phyloP scores from a whole-genome alignment of 164 flowering plant species.

The Kingdonia uniflora region DNA sequence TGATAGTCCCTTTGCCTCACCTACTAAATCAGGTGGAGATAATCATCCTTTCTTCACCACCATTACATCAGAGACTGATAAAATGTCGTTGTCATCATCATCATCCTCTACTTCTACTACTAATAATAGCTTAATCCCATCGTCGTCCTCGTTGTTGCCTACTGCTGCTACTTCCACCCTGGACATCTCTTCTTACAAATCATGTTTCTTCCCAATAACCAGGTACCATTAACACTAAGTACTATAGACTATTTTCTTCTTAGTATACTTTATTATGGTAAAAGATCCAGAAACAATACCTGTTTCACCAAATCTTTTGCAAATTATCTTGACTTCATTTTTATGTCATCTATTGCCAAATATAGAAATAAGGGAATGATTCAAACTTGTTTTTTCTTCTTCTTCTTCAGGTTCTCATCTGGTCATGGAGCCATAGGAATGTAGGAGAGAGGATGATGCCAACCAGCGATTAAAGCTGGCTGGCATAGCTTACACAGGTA shows the following conservation, averaged over 20 bases:
- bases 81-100: slow-evolving; percentile 2
- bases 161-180: slow-evolving; percentile 40
- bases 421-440: slow-evolving; percentile 61
- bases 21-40: slow-evolving; percentile 16
- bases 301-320: too few relatives aligned
- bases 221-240: slow-evolving; percentile 28
- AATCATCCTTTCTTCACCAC: too few relatives aligned
- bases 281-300: too few relatives aligned
- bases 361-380: too few relatives aligned
- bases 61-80: too few relatives aligned
- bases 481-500: slow-evolving; percentile 3
- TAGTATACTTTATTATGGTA: too few relatives aligned
- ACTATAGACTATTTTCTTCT: too few relatives aligned
- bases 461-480: slow-evolving; percentile 2
- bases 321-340: too few relatives aligned
- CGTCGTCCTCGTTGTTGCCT: slow-evolving; percentile 29
- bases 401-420: slow-evolving; percentile 45
- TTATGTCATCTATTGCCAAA: too few relatives aligned
- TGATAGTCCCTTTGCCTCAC: slow-evolving; percentile 74
- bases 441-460: slow-evolving; percentile 18
- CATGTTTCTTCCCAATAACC: slow-evolving; percentile 73
- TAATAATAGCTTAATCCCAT: slow-evolving; percentile 15
- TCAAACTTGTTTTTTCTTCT: too few relatives aligned
- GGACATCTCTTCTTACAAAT: slow-evolving; percentile 58
- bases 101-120: slow-evolving; percentile 12